Evolutionary conservation across 345 rosid species (phyloP).

Genomic region (Brassica incana): DNA sequence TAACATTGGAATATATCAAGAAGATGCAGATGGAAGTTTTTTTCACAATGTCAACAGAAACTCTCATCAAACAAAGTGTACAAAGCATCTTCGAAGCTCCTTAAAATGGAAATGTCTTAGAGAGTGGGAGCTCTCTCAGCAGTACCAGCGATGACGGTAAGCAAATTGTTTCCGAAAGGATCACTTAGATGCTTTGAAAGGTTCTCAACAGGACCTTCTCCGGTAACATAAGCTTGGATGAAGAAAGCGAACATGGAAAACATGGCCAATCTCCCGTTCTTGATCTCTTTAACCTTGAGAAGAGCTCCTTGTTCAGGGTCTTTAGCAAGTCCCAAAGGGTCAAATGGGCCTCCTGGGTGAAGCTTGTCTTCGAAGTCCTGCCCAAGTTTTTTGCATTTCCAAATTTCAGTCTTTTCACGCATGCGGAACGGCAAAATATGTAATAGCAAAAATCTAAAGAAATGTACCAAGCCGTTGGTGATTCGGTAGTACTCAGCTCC

Average conservation of each 20-base stretch:
- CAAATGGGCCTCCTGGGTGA: slow-evolving; percentile 97
- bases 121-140: slow-evolving; percentile 90
- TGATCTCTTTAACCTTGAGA: slow-evolving; percentile 95
- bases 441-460: not conserved
- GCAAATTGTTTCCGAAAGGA: slow-evolving; percentile 97
- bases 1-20: slow-evolving; percentile 29
- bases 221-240: slow-evolving; percentile 90
- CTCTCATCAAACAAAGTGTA: slow-evolving; percentile 36
- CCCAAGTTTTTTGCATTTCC: not conserved
- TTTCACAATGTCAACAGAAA: slow-evolving; percentile 31
- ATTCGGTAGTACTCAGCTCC: slow-evolving; percentile 99
- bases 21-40: slow-evolving; percentile 15
- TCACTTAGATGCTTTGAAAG: slow-evolving; percentile 88
- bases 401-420: not conserved
- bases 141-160: slow-evolving; percentile 74
- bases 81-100: slow-evolving; percentile 27
- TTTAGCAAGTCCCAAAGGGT: slow-evolving; percentile 88
- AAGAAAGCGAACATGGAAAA: slow-evolving; percentile 89
- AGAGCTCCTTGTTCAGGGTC: slow-evolving; percentile 96
- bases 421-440: not conserved
- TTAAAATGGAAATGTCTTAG: slow-evolving; percentile 36
- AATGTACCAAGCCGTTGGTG: slow-evolving; percentile 77
- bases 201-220: slow-evolving; percentile 97
- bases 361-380: slow-evolving; percentile 95
- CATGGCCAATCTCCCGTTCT: slow-evolving; percentile 96